Base-by-base conservation (phyloP, 768 basidiomycete genomes). In the Russula lepida region DNA sequence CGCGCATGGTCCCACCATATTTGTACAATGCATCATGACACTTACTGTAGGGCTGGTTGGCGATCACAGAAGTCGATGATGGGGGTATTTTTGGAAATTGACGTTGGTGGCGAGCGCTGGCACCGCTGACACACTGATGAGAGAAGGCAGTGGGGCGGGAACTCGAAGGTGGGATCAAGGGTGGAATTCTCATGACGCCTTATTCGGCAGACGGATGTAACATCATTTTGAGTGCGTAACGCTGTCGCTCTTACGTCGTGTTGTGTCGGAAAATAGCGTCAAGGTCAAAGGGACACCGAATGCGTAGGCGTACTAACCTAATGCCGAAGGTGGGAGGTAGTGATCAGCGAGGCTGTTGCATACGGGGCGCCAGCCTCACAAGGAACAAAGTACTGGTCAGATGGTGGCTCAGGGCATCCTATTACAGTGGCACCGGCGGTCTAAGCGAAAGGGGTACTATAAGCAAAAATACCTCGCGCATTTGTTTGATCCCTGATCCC, bases 291-390 rank as follows among this genome's bases (percentile, higher is more conserved):
- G 43, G 21, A 21, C 43, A 44, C 21, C n/a, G 21, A 21, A 43
- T 43, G 21, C 21, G 21, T 44, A 44, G 9, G 21, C 21, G 11
- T 5, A 21, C 43, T 25, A 12, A 47, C 46, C 46, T 27, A 13
- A 25, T 27, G 3, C 21, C 74, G 66, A 37, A 72, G 64, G n/a
- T 69, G 37, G 2, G 64, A 54, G 15, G 69, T 65, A 19, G 73
- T 25, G 7, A 71, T 28, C 44, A 72, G 70, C 9, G 65, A 64
- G 17, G 70, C n/a, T 1, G 63, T 64, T 1, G 73, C 69, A 54
- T 72, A 71, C 3, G 62, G 27, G 8, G 73, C 69, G 4, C 72
- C 64, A 4, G 66, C 68, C 21, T 67, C 65, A 59, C 74, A 74
- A 27, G 75, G 74, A 23, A 76, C 68, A 47, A 25, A 27, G 46